Percentiles rank a stretch among this genome's conserved stretches.
Evolutionary conservation across 116 monocot species (phyloP).

Genomic region (Phalaenopsis hybrid): DNA sequence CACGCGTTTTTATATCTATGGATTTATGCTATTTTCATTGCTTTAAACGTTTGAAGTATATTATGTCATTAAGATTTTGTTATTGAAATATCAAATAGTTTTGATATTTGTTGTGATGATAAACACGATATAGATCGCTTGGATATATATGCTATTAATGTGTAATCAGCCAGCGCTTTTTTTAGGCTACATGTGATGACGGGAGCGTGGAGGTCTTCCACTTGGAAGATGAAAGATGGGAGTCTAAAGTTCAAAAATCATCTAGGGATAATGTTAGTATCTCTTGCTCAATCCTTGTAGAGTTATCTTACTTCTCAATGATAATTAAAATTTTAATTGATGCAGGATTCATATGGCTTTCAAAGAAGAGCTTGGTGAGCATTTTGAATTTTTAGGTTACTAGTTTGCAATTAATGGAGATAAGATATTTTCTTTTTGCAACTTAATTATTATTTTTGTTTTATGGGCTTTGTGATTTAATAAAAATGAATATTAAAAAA

Average conservation of each 20-base stretch:
- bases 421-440: not conserved
- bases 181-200: not conserved
- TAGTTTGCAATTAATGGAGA: not conserved
- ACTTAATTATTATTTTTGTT: too few relatives aligned
- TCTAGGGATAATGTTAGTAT: not conserved
- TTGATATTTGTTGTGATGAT: too few relatives aligned
- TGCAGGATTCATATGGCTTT: constrained; percentile 30
- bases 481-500: too few relatives aligned
- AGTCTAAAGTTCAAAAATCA: not conserved
- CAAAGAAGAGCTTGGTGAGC: constrained; percentile 37
- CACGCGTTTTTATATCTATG: not conserved
- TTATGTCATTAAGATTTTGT: too few relatives aligned
- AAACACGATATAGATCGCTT: not conserved
- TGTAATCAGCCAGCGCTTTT: not conserved
- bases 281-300: not conserved
- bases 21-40: not conserved
- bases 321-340: not conserved
- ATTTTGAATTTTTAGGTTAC: not conserved
- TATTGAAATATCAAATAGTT: too few relatives aligned
- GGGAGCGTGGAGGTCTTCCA: not conserved
- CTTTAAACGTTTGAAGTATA: too few relatives aligned
- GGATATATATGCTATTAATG: not conserved
- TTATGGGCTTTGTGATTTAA: too few relatives aligned
- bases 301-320: constrained; percentile 9
- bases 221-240: not conserved